A percentile compares a stretch with the other conserved stretches of the same genome.
Conservation (phyloP, 2,329 filamentous ascomycete species). For the Paecilomyces niveus region DNA sequence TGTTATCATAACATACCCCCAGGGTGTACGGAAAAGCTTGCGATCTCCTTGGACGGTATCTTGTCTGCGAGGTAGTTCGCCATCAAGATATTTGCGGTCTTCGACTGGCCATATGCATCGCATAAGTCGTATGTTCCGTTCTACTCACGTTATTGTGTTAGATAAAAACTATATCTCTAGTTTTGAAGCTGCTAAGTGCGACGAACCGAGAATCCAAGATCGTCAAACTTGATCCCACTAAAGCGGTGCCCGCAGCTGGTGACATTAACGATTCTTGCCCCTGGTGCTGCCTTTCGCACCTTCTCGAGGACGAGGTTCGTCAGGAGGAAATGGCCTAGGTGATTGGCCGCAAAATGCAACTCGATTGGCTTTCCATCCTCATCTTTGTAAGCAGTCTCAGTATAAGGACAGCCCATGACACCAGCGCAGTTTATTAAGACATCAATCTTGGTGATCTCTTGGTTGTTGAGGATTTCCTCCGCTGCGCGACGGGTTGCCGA, state of each 20-base stretch:
- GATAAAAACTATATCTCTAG: not conserved
- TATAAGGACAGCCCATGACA: conserved; percentile 10
- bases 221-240: not conserved
- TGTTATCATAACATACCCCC: conserved; percentile 13
- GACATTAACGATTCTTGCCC: conserved; percentile 28
- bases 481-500: conserved; percentile 12
- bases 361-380: conserved; percentile 10
- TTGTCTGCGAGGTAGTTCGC: conserved; percentile 26
- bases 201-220: not conserved
- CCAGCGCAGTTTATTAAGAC: conserved; percentile 17
- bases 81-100: conserved; percentile 36
- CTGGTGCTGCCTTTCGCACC: conserved; percentile 8
- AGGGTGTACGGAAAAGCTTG: conserved; percentile 29
- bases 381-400: conserved; percentile 9
- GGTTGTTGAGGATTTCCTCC: conserved; percentile 4
- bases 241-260: conserved; percentile 29
- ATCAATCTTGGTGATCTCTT: conserved; percentile 9
- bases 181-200: not conserved
- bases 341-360: not conserved
- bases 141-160: not conserved
- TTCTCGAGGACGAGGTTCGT: conserved; percentile 12
- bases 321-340: conserved; percentile 1
- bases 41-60: conserved; percentile 18
- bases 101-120: conserved; percentile 32
- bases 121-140: conserved; percentile 10